Evolutionary conservation across 495 filamentous ascomycete genomes (phyloP).

Genomic region (Aspergillus wentii): DNA sequence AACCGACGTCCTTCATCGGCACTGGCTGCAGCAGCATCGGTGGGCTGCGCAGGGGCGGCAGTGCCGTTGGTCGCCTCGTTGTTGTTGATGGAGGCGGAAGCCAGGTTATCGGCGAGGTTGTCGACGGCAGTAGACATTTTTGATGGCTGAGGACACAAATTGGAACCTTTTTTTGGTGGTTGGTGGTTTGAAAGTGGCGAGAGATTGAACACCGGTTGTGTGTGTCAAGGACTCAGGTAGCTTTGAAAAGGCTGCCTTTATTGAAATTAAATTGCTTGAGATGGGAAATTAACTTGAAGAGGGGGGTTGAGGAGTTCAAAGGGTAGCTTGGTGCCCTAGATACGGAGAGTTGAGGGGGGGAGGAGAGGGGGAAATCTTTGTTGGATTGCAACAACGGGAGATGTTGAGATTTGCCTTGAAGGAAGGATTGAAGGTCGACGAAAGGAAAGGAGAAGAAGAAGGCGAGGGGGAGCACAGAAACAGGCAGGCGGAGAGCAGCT

Average conservation of each 20-base stretch:
- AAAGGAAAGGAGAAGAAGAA: slow-evolving; percentile 1
- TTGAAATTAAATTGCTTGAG: slow-evolving; percentile 13
- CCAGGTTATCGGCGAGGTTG: slow-evolving; percentile 46
- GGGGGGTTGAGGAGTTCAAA: slow-evolving; percentile 52
- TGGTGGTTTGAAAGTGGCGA: slow-evolving; percentile 11
- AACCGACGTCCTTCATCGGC: slow-evolving; percentile 97
- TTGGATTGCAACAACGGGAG: too few relatives aligned
- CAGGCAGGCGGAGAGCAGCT: background rate
- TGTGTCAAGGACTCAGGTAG: slow-evolving; percentile 39
- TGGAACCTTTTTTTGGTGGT: too few relatives aligned
- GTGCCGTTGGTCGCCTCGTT: slow-evolving; percentile 75
- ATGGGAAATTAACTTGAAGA: slow-evolving; percentile 47
- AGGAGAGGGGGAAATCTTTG: too few relatives aligned
- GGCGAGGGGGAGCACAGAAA: background rate
- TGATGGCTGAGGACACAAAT: slow-evolving; percentile 43
- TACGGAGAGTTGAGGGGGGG: slow-evolving; percentile 28
- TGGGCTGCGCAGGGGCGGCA: slow-evolving; percentile 66
- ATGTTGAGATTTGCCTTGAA: slow-evolving; percentile 23
- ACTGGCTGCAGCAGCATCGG: slow-evolving; percentile 87
- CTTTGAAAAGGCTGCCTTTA: slow-evolving; percentile 37
- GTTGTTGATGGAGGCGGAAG: slow-evolving; percentile 40
- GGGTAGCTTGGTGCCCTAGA: slow-evolving; percentile 94
- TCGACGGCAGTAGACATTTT: slow-evolving; percentile 56
- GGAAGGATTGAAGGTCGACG: slow-evolving; percentile 21
- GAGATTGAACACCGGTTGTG: slow-evolving; percentile 26